phyloP scores from a whole-genome alignment of 2,329 filamentous ascomycete species.

The Macroventuria anomochaeta region DNA sequence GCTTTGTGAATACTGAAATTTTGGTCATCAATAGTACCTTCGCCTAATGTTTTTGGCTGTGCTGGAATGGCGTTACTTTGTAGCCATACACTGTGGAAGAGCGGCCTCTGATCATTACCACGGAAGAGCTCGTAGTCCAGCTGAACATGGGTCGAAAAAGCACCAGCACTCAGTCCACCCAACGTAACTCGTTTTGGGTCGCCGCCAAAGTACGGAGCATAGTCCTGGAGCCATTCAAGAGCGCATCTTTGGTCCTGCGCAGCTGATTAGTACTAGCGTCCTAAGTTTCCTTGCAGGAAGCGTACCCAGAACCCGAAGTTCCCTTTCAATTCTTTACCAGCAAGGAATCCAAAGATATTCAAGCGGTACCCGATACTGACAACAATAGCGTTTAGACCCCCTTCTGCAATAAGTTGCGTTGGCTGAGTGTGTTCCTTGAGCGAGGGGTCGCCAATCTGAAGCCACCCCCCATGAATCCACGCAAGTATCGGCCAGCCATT shows the following conservation, averaged over 20 bases:
- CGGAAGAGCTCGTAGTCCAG: slow-evolving; percentile 10
- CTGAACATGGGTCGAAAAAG: slow-evolving; percentile 13
- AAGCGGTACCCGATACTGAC: slow-evolving; percentile 15
- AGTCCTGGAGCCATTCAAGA: slow-evolving; percentile 9
- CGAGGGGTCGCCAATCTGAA: slow-evolving; percentile 11
- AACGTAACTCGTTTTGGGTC: slow-evolving; percentile 3
- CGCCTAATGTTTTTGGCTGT: slow-evolving; percentile 6
- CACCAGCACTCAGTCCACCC: slow-evolving; percentile 9
- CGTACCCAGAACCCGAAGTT: slow-evolving; percentile 16
- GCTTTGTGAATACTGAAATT: neutral
- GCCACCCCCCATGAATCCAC: slow-evolving; percentile 14
- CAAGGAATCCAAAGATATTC: slow-evolving; percentile 18
- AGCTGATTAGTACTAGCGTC: neutral
- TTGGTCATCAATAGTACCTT: neutral
- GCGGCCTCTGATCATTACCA: neutral
- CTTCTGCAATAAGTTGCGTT: slow-evolving; percentile 13
- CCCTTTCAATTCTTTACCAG: slow-evolving; percentile 7
- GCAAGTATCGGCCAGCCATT: slow-evolving; percentile 13
- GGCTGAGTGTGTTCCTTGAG: slow-evolving; percentile 8
- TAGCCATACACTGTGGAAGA: slow-evolving; percentile 8
- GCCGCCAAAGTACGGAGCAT: neutral
- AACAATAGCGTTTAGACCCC: slow-evolving; percentile 9
- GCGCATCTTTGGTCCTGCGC: slow-evolving; percentile 7
- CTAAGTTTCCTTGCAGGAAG: accelerated
- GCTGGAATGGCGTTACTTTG: slow-evolving; percentile 17